These are phyloP conservation scores for Phlebiopsis flavidoalba DNA, from an alignment of 768 basidiomycete genomes.

Conservation along the genomic window DNA sequence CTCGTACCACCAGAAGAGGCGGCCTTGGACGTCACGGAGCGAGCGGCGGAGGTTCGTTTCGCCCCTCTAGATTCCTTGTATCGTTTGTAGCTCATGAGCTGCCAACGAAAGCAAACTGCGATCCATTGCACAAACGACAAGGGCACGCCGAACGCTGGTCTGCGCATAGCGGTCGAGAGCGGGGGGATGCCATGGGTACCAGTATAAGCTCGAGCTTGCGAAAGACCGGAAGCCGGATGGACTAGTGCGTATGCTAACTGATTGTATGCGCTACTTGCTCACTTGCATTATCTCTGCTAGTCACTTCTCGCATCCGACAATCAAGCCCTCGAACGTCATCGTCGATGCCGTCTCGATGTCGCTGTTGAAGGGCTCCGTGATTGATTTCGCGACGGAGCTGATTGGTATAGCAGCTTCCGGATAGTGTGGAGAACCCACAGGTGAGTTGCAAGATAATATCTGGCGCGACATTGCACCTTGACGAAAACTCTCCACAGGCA, in stretches of 20 bases:
- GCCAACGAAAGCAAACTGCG: slow-evolving; percentile 73
- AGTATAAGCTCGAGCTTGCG: slow-evolving; percentile 88
- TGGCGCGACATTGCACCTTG: background rate
- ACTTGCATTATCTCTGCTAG: slow-evolving; percentile 28
- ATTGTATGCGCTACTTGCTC: slow-evolving; percentile 1
- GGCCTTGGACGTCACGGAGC: slow-evolving; percentile 56
- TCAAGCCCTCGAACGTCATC: slow-evolving; percentile 70
- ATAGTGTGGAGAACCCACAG: slow-evolving; percentile 75
- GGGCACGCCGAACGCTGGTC: slow-evolving; percentile 55
- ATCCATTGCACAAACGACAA: slow-evolving; percentile 60
- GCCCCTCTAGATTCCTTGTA: background rate
- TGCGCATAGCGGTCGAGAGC: slow-evolving; percentile 83
- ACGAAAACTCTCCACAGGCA: slow-evolving; percentile 36
- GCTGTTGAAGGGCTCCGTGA: slow-evolving; percentile 81
- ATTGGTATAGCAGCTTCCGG: slow-evolving; percentile 90
- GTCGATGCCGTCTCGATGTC: slow-evolving; percentile 84
- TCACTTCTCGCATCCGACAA: slow-evolving; percentile 64
- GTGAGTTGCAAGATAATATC: slow-evolving; percentile 9
- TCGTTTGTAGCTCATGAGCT: background rate
- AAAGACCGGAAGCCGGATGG: slow-evolving; percentile 56
- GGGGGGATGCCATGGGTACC: slow-evolving; percentile 98
- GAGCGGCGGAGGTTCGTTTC: slow-evolving; percentile 64
- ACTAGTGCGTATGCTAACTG: slow-evolving; percentile 61
- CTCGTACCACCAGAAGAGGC: slow-evolving; percentile 49
- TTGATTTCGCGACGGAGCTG: slow-evolving; percentile 91